phyloP scores from a whole-genome alignment of 148 eudicot species.

The Rhododendron molle region DNA sequence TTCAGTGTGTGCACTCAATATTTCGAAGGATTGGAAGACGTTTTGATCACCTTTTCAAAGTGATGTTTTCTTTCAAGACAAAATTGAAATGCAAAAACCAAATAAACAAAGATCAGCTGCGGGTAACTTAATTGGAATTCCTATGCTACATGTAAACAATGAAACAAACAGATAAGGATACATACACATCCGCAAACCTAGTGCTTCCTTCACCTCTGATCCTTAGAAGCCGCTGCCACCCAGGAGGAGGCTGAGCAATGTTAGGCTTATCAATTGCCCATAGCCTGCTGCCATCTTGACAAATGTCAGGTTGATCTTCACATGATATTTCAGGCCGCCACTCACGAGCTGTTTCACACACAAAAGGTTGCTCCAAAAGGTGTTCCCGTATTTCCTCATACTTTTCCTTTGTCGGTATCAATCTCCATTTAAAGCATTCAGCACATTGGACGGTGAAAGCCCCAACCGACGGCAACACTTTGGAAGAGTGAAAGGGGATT shows the following conservation, averaged over 20 bases:
- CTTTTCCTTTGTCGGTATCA: slow-evolving; percentile 81
- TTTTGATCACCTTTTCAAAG: neutral
- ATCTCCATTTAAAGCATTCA: slow-evolving; percentile 85
- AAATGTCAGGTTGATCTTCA: slow-evolving; percentile 65
- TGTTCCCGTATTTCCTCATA: slow-evolving; percentile 88
- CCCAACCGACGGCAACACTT: slow-evolving; percentile 65
- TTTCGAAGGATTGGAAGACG: neutral
- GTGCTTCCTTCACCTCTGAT: slow-evolving; percentile 80
- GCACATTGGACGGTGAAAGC: slow-evolving; percentile 93
- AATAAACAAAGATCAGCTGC: too few relatives aligned
- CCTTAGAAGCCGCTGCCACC: slow-evolving; percentile 79
- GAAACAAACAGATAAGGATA: slow-evolving; percentile 14
- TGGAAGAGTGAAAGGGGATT: slow-evolving; percentile 18
- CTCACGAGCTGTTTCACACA: slow-evolving; percentile 67
- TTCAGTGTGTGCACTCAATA: neutral
- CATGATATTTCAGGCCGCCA: slow-evolving; percentile 78
- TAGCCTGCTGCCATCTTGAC: slow-evolving; percentile 77
- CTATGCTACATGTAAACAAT: neutral
- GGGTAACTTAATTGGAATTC: neutral
- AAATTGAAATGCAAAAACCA: neutral
- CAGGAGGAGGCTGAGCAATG: slow-evolving; percentile 84
- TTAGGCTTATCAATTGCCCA: slow-evolving; percentile 97
- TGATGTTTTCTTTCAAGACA: neutral
- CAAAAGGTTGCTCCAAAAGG: slow-evolving; percentile 61
- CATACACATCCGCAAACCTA: slow-evolving; percentile 96